phyloP scores from a whole-genome alignment of 2,329 filamentous ascomycete genomes.

The Sphaceloma murrayae region DNA sequence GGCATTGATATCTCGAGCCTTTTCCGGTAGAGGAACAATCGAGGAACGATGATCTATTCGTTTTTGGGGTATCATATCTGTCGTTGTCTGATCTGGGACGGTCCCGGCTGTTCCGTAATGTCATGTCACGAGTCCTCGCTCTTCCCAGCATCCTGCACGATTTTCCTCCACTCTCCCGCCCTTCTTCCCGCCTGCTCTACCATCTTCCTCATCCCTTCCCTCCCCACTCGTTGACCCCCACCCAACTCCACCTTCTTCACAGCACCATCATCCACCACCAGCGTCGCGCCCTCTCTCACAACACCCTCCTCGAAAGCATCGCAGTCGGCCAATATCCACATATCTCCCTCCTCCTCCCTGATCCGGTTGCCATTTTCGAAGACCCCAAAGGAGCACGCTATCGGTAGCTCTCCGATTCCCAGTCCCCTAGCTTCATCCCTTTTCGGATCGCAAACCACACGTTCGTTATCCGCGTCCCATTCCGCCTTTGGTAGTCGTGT shows the following conservation, averaged over 20 bases:
- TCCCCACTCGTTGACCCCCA: conserved; percentile 63
- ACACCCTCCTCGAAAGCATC: conserved; percentile 82
- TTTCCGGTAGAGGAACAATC: too few relatives aligned
- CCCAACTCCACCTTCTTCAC: conserved; percentile 71
- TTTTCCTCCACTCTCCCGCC: conserved; percentile 48
- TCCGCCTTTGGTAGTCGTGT: conserved; percentile 67
- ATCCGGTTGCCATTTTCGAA: conserved; percentile 49
- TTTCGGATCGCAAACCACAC: conserved; percentile 62
- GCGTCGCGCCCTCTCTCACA: conserved; percentile 71
- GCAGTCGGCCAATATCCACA: conserved; percentile 76
- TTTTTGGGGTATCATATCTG: conserved; percentile 8
- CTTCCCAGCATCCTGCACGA: conserved; percentile 15
- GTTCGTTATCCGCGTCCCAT: conserved; percentile 76
- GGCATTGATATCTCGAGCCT: conserved; percentile 18
- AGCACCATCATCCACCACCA: conserved; percentile 56
- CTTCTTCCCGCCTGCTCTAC: conserved; percentile 49
- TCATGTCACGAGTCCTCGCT: background rate
- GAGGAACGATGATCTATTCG: too few relatives aligned
- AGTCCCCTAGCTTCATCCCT: conserved; percentile 48
- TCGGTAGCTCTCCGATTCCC: conserved; percentile 55
- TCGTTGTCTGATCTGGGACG: too few relatives aligned
- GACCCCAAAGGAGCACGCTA: conserved; percentile 68
- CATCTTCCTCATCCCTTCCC: conserved; percentile 51
- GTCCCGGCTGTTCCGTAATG: background rate
- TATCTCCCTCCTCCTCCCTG: conserved; percentile 6